Evolutionary conservation across 768 basidiomycete species (phyloP).

Genomic region (Kwoniella europaea): DNA sequence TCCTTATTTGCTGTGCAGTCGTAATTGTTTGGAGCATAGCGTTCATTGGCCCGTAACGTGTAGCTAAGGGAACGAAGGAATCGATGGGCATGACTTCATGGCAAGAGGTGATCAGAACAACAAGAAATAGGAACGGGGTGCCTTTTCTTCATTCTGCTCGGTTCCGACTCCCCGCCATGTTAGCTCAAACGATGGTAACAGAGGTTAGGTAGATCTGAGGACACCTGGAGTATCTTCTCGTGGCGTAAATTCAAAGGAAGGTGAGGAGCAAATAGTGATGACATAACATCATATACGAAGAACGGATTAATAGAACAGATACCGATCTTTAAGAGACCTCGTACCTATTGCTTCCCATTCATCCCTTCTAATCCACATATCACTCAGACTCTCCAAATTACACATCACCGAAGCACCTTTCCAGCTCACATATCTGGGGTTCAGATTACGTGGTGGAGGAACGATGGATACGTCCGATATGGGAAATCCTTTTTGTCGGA

Average conservation of each 20-base stretch:
- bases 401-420: slow-evolving; percentile 91
- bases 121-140: too few relatives aligned
- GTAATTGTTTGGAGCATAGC: not conserved
- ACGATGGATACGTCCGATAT: slow-evolving; percentile 72
- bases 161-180: not conserved
- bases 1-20: not conserved
- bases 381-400: slow-evolving; percentile 85
- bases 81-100: too few relatives aligned
- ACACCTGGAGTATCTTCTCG: not conserved
- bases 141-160: not conserved
- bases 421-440: slow-evolving; percentile 88
- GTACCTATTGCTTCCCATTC: slow-evolving; percentile 69
- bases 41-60: not conserved
- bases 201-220: not conserved
- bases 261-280: not conserved
- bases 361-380: slow-evolving; percentile 81
- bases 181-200: not conserved
- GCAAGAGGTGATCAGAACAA: too few relatives aligned
- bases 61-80: not conserved
- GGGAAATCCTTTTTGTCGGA: slow-evolving; percentile 41
- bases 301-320: slow-evolving; percentile 36
- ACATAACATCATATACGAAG: not conserved
- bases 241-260: not conserved
- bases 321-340: slow-evolving; percentile 58
- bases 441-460: slow-evolving; percentile 91